Percentiles rank a stretch among this genome's conserved stretches.
Conservation (phyloP, 1,284 basidiomycete species). For the Chalciporus sp. region DNA sequence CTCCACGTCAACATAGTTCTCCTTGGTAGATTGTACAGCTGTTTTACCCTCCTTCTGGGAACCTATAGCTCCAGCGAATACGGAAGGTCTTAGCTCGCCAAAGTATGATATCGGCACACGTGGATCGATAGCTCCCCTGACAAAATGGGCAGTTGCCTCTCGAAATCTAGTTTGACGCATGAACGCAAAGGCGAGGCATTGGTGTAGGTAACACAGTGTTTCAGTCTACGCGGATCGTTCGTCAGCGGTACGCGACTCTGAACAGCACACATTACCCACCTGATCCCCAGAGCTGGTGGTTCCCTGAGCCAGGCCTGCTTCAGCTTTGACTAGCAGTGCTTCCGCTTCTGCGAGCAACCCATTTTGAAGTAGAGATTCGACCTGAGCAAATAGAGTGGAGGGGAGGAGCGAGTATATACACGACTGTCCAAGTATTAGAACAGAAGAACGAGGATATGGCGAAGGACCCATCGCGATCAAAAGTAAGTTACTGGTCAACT, state of each 20-base stretch:
- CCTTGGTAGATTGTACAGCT: conserved; percentile 37
- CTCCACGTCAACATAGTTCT: conserved; percentile 58
- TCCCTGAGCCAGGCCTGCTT: conserved; percentile 15
- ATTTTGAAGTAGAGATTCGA: conserved; percentile 66
- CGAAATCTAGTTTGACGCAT: conserved; percentile 74
- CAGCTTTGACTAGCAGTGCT: conserved; percentile 52
- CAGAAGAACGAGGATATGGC: conserved; percentile 59
- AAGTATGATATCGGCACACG: conserved; percentile 76
- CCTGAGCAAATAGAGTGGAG: conserved; percentile 72
- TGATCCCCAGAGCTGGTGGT: conserved; percentile 7
- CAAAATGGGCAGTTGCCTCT: conserved; percentile 74
- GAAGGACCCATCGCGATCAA: conserved; percentile 25
- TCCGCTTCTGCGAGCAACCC: conserved; percentile 68
- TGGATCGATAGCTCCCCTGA: conserved; percentile 74
- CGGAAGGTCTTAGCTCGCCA: conserved; percentile 63
- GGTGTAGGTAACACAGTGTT: conserved; percentile 74
- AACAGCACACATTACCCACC: conserved; percentile 10
- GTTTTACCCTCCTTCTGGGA: conserved; percentile 34
- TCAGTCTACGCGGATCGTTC: conserved; percentile 46
- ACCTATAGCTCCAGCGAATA: conserved; percentile 44
- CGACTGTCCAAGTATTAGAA: conserved; percentile 65
- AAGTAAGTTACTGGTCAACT: background rate
- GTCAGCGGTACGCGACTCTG: conserved; percentile 3
- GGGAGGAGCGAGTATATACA: conserved; percentile 70
- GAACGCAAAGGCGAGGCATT: conserved; percentile 74